Conservation (phyloP, 495 filamentous ascomycete species). For the Aspergillus taichungensis region DNA sequence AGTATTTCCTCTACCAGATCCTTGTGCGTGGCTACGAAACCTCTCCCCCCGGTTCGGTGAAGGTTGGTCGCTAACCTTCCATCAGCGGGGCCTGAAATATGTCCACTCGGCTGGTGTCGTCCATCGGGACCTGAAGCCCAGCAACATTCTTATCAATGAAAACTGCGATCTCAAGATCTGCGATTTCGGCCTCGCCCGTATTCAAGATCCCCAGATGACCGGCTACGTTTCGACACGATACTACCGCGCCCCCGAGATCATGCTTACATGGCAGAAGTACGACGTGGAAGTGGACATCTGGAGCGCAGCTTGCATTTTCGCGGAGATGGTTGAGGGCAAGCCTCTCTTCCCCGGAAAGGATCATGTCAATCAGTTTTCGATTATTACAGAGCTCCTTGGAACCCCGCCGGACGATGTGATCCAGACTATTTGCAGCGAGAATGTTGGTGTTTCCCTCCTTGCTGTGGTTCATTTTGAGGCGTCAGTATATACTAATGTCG, state of each 20-base stretch:
- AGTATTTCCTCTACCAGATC: constrained; percentile 99
- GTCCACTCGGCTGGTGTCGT: constrained; percentile 98
- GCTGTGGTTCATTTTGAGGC: background rate
- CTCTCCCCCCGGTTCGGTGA: background rate
- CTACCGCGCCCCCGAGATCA: constrained; percentile 97
- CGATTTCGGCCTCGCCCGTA: constrained; percentile 94
- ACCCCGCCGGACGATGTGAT: constrained; percentile 99
- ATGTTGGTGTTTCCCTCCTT: constrained; percentile 48
- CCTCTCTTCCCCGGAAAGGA: constrained; percentile 98
- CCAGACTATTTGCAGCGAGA: constrained; percentile 95
- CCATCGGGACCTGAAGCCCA: constrained; percentile 93
- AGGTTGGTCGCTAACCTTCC: constrained; percentile 21
- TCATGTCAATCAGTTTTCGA: constrained; percentile 98
- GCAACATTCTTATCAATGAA: constrained; percentile 98
- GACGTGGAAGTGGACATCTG: constrained; percentile 99
- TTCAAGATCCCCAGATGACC: constrained; percentile 99
- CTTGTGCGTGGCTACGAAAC: constrained; percentile 48
- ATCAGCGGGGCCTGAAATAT: constrained; percentile 92
- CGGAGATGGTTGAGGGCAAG: constrained; percentile 98
- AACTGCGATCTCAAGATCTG: constrained; percentile 99
- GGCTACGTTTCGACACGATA: constrained; percentile 98
- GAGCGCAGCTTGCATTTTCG: constrained; percentile 98
- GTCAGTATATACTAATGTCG: constrained; percentile 9
- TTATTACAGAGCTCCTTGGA: constrained; percentile 95
- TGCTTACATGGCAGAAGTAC: constrained; percentile 99